Evolutionary conservation across 192 early-diverging fungal species (phyloP).

Genomic region (Backusella psychrophila): DNA sequence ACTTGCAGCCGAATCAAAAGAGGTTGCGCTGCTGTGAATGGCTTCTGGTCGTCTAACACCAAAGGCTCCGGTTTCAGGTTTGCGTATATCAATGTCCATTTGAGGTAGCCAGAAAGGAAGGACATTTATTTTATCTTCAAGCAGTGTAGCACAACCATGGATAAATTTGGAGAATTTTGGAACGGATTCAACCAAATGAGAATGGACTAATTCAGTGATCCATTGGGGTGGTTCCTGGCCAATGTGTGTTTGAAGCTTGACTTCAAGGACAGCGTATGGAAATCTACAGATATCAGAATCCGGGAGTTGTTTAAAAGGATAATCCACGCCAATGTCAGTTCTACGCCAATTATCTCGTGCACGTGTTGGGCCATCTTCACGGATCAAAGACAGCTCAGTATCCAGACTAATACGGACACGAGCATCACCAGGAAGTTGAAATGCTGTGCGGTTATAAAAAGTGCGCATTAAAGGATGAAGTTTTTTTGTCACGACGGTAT

Average conservation of each 20-base stretch:
- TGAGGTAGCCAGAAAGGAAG: conserved; percentile 95
- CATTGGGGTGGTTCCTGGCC: conserved; percentile 91
- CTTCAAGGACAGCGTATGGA: conserved; percentile 97
- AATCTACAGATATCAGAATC: conserved; percentile 85
- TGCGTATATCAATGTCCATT: conserved; percentile 91
- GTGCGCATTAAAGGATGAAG: conserved; percentile 86
- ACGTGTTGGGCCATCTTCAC: conserved; percentile 76
- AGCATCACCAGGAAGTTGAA: conserved; percentile 97
- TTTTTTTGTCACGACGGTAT: conserved; percentile 65
- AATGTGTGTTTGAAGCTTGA: conserved; percentile 93
- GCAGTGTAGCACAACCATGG: conserved; percentile 86
- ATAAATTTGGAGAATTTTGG: conserved; percentile 99
- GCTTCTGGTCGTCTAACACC: conserved; percentile 47
- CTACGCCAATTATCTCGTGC: conserved; percentile 95
- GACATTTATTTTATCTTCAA: conserved; percentile 77
- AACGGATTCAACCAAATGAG: conserved; percentile 88
- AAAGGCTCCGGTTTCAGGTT: conserved; percentile 58
- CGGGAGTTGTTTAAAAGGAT: conserved; percentile 86
- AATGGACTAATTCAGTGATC: conserved; percentile 88
- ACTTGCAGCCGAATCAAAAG: conserved; percentile 10
- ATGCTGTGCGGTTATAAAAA: conserved; percentile 99
- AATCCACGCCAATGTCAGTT: conserved; percentile 85
- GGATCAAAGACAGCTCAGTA: conserved; percentile 94
- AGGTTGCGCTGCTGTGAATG: conserved; percentile 31
- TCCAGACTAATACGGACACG: conserved; percentile 96